Base-by-base conservation (phyloP, 306 rosid species). In the Parietaria judaica region DNA sequence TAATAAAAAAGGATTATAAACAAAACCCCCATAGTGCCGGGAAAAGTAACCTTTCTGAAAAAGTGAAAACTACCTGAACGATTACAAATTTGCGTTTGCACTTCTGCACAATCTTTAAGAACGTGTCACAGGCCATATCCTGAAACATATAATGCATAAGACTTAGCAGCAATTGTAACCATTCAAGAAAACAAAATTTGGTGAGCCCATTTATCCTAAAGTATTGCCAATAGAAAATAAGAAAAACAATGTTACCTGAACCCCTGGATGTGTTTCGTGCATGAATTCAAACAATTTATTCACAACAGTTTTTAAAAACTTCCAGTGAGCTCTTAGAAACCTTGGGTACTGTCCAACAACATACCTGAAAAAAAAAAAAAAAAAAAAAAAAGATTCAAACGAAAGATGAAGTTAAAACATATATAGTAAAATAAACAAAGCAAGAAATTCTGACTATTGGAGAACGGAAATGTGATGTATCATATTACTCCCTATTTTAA, bases 231-330 rank as follows among this genome's bases (percentile, higher is more conserved):
- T 59, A 13, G 6, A 49, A 58, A 51, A 6, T 35, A 14, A 13
- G 15, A 49, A 36, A 1, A 59, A 11, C 64, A 51, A 71, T 68
- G 11, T 58, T 64, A 94, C 99, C 96, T 94, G 99, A 74, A 94
- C 99, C 66, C 99, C 99, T 43, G 99, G 99, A 79, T 94, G 99
- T 10, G 94, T 94, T 80, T 94, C 97, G 14, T 94, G 99, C 99
- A 88, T 94, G 69, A 94, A 92, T 73, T 92, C 99, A 51, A 94
- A 94, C 86, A 94, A 78, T 79, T 94, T 94, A 68, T 86, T 88
- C 70, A 94, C 97, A 17, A 94, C 95, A 36, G 97, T 94, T 77
- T 94, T 94, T 61, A 94, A 71, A 76, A 94, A 94, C 79, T 88
- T 94, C 97, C 95, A 94, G 61, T 94, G 95, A 59, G 97, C 99